These are phyloP conservation scores for Aspergillus thermomutatus DNA, from an alignment of 2,329 filamentous ascomycete genomes.

Conservation along the genomic window DNA sequence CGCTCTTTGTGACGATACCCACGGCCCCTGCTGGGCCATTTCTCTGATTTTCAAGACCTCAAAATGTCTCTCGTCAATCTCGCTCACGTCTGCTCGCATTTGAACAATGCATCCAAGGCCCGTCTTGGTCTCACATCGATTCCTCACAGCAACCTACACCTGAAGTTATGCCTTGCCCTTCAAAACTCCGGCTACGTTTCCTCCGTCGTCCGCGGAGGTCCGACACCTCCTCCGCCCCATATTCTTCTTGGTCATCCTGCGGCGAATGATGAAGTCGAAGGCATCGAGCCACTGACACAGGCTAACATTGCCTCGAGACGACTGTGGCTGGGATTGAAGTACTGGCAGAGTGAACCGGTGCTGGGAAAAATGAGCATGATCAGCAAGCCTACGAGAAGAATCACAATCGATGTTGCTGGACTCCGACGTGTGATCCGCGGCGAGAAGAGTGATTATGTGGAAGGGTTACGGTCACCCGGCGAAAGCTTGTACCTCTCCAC, in stretches of 20 bases:
- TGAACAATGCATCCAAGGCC: slow-evolving; percentile 85
- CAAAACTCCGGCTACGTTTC: slow-evolving; percentile 81
- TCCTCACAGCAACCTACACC: slow-evolving; percentile 75
- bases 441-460: slow-evolving; percentile 61
- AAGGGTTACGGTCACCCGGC: slow-evolving; percentile 70
- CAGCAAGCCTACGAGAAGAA: slow-evolving; percentile 69
- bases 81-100: slow-evolving; percentile 79
- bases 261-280: slow-evolving; percentile 34
- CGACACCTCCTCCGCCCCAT: slow-evolving; percentile 52
- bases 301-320: slow-evolving; percentile 71
- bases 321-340: slow-evolving; percentile 87
- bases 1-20: not conserved
- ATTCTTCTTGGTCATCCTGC: slow-evolving; percentile 52
- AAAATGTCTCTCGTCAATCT: slow-evolving; percentile 72
- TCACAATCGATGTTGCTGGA: slow-evolving; percentile 62
- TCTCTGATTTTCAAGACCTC: slow-evolving; percentile 8
- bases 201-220: slow-evolving; percentile 70
- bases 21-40: slow-evolving; percentile 21
- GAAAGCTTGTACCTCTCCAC: slow-evolving; percentile 81
- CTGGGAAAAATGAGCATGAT: slow-evolving; percentile 64
- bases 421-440: slow-evolving; percentile 68
- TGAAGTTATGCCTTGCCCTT: slow-evolving; percentile 69
- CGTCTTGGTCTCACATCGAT: slow-evolving; percentile 81
- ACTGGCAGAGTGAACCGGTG: slow-evolving; percentile 79
- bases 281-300: slow-evolving; percentile 56